Evolutionary conservation across 805 yeast genomes (phyloP), one percentile per base, ranked within the genome.

Genomic region (Metschnikowia kofuensis): DNA sequence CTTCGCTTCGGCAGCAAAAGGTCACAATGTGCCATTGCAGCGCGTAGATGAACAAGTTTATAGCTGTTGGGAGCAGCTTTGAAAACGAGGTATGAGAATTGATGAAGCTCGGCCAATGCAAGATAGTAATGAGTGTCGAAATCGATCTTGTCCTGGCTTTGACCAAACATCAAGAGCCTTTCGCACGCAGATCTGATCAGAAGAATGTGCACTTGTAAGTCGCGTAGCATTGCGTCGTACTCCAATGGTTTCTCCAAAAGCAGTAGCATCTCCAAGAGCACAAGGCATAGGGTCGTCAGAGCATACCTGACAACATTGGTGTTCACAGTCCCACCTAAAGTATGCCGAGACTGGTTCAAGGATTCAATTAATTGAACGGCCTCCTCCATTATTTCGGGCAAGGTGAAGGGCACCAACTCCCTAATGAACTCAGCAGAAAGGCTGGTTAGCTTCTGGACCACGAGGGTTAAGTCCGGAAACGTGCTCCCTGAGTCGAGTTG

Each of bases 81-180:
- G 40, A 52, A 35, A 21, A 37, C 35, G 28, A 51, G 42, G 38
- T 37, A 51, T 12, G 50, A 46, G 43, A 47, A 51, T 45, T 48
- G 39, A 45, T 53, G 56, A 16, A 53, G 50, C 27, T 53, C 55
- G 14, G 51, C 51, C 37, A 52, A 42, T 12, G 54, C 47, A 7
- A 53, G 50, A 27, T 48, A 42, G 38, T 38, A 53, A 37, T 47
- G 53, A 11, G 42, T 40, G n/a, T 43, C 50, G 32, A 35, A 38
- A 11, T 27, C 30, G 16, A 12, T 8, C 7, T 14, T 34, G 9
- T n/a, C 43, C 12, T 14, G 29, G 30, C 16, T 27, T 26, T 16
- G 44, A 6, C 29, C 42, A 28, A 45, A 42, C n/a, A 41, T 15
- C 15, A 49, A 27, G 10, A 32, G 37, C 29, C 44, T 34, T 30